Conservation (phyloP, 2,329 filamentous ascomycete genomes). For the Neocatenulostroma microsporum region DNA sequence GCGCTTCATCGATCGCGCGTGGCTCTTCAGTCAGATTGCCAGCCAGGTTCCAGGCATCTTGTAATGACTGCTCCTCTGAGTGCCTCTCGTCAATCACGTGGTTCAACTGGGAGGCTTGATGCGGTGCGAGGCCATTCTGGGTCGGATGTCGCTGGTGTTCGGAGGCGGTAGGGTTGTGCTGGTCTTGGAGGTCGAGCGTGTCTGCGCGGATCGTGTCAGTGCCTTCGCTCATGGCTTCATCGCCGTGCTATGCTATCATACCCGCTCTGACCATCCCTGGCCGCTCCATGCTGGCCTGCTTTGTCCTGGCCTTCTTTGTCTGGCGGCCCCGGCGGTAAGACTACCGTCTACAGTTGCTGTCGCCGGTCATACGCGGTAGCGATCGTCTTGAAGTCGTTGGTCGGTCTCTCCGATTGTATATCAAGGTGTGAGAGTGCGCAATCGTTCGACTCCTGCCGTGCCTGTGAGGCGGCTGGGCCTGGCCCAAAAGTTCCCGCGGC, state of each 20-base stretch:
- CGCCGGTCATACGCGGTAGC: too few relatives aligned
- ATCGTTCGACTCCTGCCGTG: too few relatives aligned
- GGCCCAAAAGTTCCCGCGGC: too few relatives aligned
- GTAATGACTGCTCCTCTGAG: slow-evolving; percentile 62
- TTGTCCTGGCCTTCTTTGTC: too few relatives aligned
- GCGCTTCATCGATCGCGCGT: slow-evolving; percentile 43
- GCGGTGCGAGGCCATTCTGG: slow-evolving; percentile 57
- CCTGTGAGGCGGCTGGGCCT: too few relatives aligned
- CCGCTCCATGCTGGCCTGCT: slow-evolving; percentile 4
- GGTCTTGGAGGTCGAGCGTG: slow-evolving; percentile 89
- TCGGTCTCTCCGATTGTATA: too few relatives aligned
- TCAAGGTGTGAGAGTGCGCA: too few relatives aligned
- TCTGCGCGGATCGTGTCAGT: slow-evolving; percentile 48
- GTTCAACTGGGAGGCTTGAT: slow-evolving; percentile 78
- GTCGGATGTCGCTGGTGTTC: slow-evolving; percentile 60
- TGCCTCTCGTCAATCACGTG: slow-evolving; percentile 67
- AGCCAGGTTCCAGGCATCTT: slow-evolving; percentile 44
- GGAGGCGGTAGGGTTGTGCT: slow-evolving; percentile 71
- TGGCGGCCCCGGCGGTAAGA: too few relatives aligned
- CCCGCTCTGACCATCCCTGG: slow-evolving; percentile 6
- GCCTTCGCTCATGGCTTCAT: not conserved
- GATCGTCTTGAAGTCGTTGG: too few relatives aligned
- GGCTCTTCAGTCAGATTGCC: slow-evolving; percentile 34
- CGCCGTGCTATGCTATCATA: not conserved
- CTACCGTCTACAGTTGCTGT: too few relatives aligned